phyloP scores from a whole-genome alignment of 2,329 filamentous ascomycete genomes.

The Cordyceps militaris region DNA sequence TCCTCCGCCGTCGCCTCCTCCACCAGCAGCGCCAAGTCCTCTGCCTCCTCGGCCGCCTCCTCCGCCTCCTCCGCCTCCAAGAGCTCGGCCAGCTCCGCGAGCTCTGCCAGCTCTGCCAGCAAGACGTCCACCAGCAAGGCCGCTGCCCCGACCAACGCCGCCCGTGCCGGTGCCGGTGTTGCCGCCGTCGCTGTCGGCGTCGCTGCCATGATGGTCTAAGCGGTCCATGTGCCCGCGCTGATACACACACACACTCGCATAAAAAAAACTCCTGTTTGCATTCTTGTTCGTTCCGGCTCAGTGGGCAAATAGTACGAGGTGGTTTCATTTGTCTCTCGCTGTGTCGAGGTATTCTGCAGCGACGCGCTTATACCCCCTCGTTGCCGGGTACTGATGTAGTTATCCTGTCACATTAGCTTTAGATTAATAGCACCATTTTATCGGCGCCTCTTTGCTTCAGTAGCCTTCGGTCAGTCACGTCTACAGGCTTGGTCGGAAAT shows the following conservation, averaged over 20 bases:
- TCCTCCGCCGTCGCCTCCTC: background rate
- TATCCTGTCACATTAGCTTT: background rate
- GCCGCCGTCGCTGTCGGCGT: slow-evolving; percentile 3
- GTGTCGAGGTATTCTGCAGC: background rate
- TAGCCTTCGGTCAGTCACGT: too few relatives aligned
- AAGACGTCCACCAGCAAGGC: background rate
- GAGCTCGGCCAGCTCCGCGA: background rate
- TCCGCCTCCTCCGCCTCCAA: background rate
- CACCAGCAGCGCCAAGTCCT: background rate
- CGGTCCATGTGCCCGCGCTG: too few relatives aligned
- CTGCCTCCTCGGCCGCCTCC: background rate
- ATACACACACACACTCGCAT: background rate
- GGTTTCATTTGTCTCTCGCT: background rate
- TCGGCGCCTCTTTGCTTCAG: background rate
- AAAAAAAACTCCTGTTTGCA: background rate
- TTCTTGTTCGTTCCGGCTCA: background rate
- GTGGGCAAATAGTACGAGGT: background rate
- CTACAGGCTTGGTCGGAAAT: too few relatives aligned
- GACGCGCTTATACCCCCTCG: background rate
- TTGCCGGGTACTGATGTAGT: background rate
- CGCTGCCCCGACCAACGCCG: slow-evolving; percentile 1
- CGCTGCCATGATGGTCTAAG: slow-evolving; percentile 2
- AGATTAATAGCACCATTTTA: background rate
- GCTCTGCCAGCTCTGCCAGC: background rate
- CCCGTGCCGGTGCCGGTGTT: background rate